Percentiles rank a stretch among this genome's conserved stretches.
phyloP scores from a whole-genome alignment of 78 protist species.

The Dictyostelium capitatum region DNA sequence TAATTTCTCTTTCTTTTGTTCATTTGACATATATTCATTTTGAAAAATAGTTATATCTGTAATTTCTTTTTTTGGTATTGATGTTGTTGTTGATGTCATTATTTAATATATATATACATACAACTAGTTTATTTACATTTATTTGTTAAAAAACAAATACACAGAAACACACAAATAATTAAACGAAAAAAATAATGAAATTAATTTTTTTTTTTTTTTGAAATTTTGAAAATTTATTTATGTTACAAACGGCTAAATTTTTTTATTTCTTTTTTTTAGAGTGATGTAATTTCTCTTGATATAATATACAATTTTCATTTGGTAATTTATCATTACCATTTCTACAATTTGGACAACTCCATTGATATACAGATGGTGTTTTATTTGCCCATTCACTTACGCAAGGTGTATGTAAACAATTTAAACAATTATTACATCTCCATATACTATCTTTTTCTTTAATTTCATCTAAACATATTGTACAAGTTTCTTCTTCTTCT shows the following conservation, averaged over 20 bases:
- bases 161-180: neutral
- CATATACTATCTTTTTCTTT: neutral
- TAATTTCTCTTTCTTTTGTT: constrained; percentile 23
- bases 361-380: neutral
- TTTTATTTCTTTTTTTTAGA: too few species aligned
- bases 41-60: constrained; percentile 21
- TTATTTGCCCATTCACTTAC: neutral
- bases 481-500: neutral
- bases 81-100: neutral
- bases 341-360: constrained; percentile 9
- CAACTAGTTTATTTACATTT: neutral
- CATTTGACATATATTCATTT: constrained; percentile 17
- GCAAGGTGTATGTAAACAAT: neutral
- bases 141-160: neutral
- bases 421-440: neutral
- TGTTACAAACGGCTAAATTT: too few species aligned
- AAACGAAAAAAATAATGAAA: neutral
- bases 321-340: neutral
- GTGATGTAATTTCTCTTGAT: too few species aligned
- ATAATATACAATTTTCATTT: neutral
- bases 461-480: constrained; percentile 2
- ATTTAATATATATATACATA: neutral
- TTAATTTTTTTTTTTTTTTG: neutral
- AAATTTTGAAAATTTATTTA: neutral
- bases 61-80: constrained; percentile 1